Conservation (phyloP, 2,329 filamentous ascomycete species). For the Fusarium nematophilum region DNA sequence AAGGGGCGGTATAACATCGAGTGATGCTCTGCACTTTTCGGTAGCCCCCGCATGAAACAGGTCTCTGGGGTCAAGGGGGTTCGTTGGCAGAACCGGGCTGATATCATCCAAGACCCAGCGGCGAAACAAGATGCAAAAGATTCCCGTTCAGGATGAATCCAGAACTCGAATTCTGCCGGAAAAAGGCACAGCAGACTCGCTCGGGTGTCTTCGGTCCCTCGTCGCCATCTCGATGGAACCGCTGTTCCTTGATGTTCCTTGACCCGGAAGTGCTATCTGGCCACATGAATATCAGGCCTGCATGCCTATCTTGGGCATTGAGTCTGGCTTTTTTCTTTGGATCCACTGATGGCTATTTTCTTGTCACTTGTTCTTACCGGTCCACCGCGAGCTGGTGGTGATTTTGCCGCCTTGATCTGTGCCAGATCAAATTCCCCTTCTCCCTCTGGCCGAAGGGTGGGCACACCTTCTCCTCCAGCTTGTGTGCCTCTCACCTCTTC, state of each 20-base stretch:
- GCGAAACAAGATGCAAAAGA: slow-evolving; percentile 20
- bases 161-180: not conserved
- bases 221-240: not conserved
- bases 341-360: slow-evolving; percentile 1
- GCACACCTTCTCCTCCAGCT: slow-evolving; percentile 18
- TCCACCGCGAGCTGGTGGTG: not conserved
- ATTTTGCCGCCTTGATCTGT: slow-evolving; percentile 6
- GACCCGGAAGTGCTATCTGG: not conserved
- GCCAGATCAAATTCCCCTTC: not conserved
- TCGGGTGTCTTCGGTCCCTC: not conserved
- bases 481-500: slow-evolving; percentile 16
- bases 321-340: slow-evolving; percentile 4
- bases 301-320: slow-evolving; percentile 4
- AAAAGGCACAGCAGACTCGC: not conserved
- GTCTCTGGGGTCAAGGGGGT: slow-evolving; percentile 27
- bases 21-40: slow-evolving; percentile 15
- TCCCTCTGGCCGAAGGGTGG: slow-evolving; percentile 18
- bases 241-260: not conserved
- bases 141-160: not conserved
- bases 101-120: slow-evolving; percentile 22
- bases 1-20: slow-evolving; percentile 17
- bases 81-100: slow-evolving; percentile 10
- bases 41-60: slow-evolving; percentile 34
- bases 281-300: slow-evolving; percentile 1
- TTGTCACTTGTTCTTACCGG: not conserved